Evolutionary conservation across 2,329 filamentous ascomycete genomes (phyloP).

Genomic region (Cryphonectria parasitica): DNA sequence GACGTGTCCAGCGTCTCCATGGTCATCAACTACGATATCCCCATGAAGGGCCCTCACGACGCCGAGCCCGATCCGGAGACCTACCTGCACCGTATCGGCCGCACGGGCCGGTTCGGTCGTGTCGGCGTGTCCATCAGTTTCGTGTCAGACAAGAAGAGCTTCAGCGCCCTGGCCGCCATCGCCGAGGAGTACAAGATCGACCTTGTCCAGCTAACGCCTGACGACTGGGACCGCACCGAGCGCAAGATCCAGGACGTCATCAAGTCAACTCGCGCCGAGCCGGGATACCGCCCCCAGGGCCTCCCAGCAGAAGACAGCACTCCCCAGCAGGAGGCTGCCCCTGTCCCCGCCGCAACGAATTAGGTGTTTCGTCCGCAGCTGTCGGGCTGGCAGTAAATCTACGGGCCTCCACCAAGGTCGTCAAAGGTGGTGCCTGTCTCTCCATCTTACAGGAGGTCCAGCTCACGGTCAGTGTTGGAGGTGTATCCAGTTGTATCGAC

Average conservation of each 20-base stretch:
- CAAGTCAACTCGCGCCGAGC: conserved; percentile 68
- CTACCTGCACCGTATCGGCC: conserved; percentile 96
- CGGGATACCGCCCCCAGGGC: conserved; percentile 50
- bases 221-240: conserved; percentile 92
- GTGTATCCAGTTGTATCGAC: background rate
- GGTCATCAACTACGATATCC: conserved; percentile 96
- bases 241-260: conserved; percentile 79
- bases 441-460: background rate
- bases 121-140: conserved; percentile 96
- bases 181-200: conserved; percentile 79
- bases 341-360: conserved; percentile 14
- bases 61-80: conserved; percentile 89
- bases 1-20: conserved; percentile 91
- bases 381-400: background rate
- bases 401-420: background rate
- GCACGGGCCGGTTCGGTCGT: conserved; percentile 94
- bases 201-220: conserved; percentile 78
- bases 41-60: conserved; percentile 75
- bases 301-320: conserved; percentile 23
- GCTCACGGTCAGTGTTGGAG: background rate
- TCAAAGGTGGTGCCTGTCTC: background rate
- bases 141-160: conserved; percentile 84
- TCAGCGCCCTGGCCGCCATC: conserved; percentile 78
- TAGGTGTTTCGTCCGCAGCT: conserved; percentile 16
- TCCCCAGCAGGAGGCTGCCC: conserved; percentile 5